Base-by-base conservation (phyloP, 176 grass and related monocot species). In the Juncus inflexus region DNA sequence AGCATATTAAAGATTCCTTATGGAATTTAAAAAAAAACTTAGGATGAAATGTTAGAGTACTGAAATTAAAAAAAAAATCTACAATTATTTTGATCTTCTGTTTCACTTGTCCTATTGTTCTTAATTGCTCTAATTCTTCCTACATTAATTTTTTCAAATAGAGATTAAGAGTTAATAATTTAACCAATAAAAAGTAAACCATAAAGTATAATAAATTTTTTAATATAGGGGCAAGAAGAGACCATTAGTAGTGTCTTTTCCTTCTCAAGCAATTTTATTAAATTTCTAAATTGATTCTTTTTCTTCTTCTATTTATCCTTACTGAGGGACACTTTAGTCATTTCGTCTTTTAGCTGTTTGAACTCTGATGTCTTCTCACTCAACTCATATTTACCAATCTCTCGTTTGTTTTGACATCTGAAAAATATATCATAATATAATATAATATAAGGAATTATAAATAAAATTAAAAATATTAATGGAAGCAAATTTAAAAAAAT, bases 231-330 rank as follows among this genome's bases (percentile, higher is more conserved):
- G 58, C 68, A 56, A 73, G 79, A 79, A 74, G 15, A 86, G 9
- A 99, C 95, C 89, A 89, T 92, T 15, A 99, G 47, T 52, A 78
- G 59, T 54, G 77, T 68, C 73, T 89, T 90, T 66, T 99, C 95
- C 77, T 89, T 86, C 67, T 92, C 75, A 50, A 94, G 66, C 79
- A 67, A 75, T 70, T 73, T 67, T 65, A 94, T 62, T 72, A 66
- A 70, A 40, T 12, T 82, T 78, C 86, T 37, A 84, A 67, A 69
- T 56, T 69, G 45, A n/a, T n/a, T 84, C 77, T 56, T 80, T n/a
- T 58, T 82, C 84, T 70, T 55, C 72, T 45, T 82, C 78, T 62
- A 72, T 73, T 61, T 45, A 10, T 66, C 58, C 37, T 78, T 62
- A 35, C 72, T 84, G 7, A 72, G 64, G 7, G 74, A 61, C 40